phyloP scores from a whole-genome alignment of 2,329 filamentous ascomycete species.

The Keithomyces neogunnii region DNA sequence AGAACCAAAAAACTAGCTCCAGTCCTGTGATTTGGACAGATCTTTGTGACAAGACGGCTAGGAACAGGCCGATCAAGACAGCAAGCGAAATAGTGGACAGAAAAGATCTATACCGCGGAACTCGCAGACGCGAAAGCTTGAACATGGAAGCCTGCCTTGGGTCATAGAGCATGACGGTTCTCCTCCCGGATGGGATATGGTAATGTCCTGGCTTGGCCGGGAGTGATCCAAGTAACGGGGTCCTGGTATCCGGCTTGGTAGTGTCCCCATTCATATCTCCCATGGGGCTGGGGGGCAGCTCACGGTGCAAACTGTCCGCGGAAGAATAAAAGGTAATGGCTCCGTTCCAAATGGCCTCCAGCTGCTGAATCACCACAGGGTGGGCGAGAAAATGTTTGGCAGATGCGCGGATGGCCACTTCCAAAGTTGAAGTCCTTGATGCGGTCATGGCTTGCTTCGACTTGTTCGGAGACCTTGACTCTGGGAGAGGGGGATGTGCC shows the following conservation, averaged over 20 bases:
- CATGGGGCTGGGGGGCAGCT: slow-evolving; percentile 17
- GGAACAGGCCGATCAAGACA: slow-evolving; percentile 74
- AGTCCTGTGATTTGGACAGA: slow-evolving; percentile 74
- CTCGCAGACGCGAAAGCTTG: slow-evolving; percentile 82
- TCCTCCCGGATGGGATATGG: slow-evolving; percentile 41
- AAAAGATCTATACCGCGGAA: slow-evolving; percentile 85
- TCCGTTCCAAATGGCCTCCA: slow-evolving; percentile 96
- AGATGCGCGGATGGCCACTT: slow-evolving; percentile 86
- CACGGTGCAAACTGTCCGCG: slow-evolving; percentile 75
- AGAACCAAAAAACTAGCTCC: slow-evolving; percentile 93
- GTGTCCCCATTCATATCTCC: slow-evolving; percentile 16
- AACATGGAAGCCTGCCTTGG: slow-evolving; percentile 83
- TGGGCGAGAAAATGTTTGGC: slow-evolving; percentile 90
- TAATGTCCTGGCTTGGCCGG: slow-evolving; percentile 21
- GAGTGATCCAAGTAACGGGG: slow-evolving; percentile 39
- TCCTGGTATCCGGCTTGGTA: slow-evolving; percentile 34
- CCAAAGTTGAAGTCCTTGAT: slow-evolving; percentile 79
- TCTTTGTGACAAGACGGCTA: slow-evolving; percentile 69
- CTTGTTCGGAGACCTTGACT: slow-evolving; percentile 25
- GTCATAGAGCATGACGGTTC: slow-evolving; percentile 82
- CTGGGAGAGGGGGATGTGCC: slow-evolving; percentile 26
- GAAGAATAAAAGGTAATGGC: slow-evolving; percentile 90
- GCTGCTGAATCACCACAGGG: slow-evolving; percentile 82
- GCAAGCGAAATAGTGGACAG: slow-evolving; percentile 83
- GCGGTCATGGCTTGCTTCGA: slow-evolving; percentile 44